These are phyloP conservation scores for Penicillium expansum DNA, from an alignment of 2,329 filamentous ascomycete species.

Conservation along the genomic window DNA sequence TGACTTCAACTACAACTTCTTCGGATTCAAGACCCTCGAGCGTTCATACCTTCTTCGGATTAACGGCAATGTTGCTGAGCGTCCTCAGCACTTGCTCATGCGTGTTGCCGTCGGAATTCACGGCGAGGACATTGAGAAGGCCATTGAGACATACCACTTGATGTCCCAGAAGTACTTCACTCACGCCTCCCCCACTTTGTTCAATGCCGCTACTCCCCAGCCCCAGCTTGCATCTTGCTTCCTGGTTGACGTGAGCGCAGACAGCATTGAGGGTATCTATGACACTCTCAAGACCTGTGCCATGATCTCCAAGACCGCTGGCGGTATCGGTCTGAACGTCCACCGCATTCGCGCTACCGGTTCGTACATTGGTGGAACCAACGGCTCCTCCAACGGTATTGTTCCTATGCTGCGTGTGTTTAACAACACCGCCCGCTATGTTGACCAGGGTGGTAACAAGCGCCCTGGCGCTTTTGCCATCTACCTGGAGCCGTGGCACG, in stretches of 20 bases:
- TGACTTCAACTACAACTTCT: slow-evolving; percentile 99
- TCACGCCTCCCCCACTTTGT: slow-evolving; percentile 94
- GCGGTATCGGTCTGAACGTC: slow-evolving; percentile 93
- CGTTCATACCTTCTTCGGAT: slow-evolving; percentile 95
- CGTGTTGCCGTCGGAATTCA: slow-evolving; percentile 96
- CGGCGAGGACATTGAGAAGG: slow-evolving; percentile 89
- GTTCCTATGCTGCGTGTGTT: slow-evolving; percentile 97
- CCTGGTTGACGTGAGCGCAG: slow-evolving; percentile 98
- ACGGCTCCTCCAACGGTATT: slow-evolving; percentile 95
- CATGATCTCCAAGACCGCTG: slow-evolving; percentile 99
- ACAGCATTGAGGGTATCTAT: slow-evolving; percentile 99
- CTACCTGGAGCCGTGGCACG: slow-evolving; percentile 98
- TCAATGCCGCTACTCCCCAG: slow-evolving; percentile 94
- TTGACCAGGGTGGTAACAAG: slow-evolving; percentile 99
- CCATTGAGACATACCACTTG: slow-evolving; percentile 95
- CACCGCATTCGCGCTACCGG: slow-evolving; percentile 96
- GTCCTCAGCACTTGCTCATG: slow-evolving; percentile 99
- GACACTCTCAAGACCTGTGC: slow-evolving; percentile 98
- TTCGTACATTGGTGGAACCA: slow-evolving; percentile 96
- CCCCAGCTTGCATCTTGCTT: slow-evolving; percentile 97
- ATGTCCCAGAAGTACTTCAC: slow-evolving; percentile 99
- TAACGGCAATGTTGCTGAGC: slow-evolving; percentile 92
- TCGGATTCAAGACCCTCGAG: slow-evolving; percentile 98
- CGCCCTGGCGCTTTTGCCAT: slow-evolving; percentile 97
- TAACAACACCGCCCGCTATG: slow-evolving; percentile 98